Conservation (phyloP, 2,329 filamentous ascomycete genomes). For the Beauveria varroae region DNA sequence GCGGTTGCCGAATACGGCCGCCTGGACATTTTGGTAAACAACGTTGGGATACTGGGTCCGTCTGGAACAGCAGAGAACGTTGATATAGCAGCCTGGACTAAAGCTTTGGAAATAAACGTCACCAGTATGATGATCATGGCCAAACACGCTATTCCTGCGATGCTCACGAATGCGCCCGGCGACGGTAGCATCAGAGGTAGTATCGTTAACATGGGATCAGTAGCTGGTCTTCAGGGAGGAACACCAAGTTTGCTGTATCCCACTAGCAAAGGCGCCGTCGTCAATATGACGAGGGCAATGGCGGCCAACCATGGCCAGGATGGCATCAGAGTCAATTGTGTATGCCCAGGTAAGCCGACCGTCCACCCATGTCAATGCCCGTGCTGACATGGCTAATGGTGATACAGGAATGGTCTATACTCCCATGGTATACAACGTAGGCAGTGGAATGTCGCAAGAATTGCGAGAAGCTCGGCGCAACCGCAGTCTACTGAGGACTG, state of each 20-base stretch:
- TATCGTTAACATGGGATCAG: constrained; percentile 56
- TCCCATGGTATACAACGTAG: constrained; percentile 33
- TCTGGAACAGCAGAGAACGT: constrained; percentile 52
- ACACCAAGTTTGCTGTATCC: constrained; percentile 38
- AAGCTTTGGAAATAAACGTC: constrained; percentile 53
- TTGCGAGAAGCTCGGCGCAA: constrained; percentile 28
- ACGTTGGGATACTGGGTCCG: constrained; percentile 46
- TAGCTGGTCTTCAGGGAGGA: constrained; percentile 46
- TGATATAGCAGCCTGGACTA: constrained; percentile 50
- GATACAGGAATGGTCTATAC: constrained; percentile 35
- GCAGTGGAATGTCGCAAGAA: constrained; percentile 32
- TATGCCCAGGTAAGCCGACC: constrained; percentile 31
- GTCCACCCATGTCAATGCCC: neutral
- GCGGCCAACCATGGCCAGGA: constrained; percentile 39
- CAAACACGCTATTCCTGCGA: constrained; percentile 53
- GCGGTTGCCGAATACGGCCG: constrained; percentile 44
- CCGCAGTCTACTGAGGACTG: constrained; percentile 31
- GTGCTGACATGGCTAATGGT: neutral
- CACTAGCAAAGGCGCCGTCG: constrained; percentile 39
- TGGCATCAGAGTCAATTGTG: constrained; percentile 42
- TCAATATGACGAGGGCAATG: constrained; percentile 46
- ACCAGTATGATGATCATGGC: constrained; percentile 58
- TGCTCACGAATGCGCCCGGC: constrained; percentile 40
- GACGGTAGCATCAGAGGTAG: constrained; percentile 35
- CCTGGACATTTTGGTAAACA: constrained; percentile 27